Percentiles rank a stretch among this genome's conserved stretches.
These are phyloP conservation scores for Infundibulicybe gibba DNA, from an alignment of 768 basidiomycete species.

Conservation along the genomic window DNA sequence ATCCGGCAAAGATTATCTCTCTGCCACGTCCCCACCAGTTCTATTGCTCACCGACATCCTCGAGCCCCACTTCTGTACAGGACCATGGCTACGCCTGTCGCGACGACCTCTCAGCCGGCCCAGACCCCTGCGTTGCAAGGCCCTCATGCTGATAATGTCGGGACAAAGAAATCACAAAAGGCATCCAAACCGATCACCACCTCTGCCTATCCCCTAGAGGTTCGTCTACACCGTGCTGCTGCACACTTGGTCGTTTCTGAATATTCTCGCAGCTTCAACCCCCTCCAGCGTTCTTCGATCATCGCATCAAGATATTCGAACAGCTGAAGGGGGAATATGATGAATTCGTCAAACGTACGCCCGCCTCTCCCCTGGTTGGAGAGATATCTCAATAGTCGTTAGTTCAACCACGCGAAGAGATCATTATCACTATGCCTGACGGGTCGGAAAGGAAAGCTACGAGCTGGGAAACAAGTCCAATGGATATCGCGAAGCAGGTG, in stretches of 20 bases:
- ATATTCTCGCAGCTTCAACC: conserved; percentile 62
- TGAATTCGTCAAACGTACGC: conserved; percentile 69
- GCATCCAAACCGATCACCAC: conserved; percentile 31
- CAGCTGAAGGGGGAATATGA: conserved; percentile 82
- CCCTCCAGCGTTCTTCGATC: conserved; percentile 81
- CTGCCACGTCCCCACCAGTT: conserved; percentile 23
- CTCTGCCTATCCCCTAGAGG: conserved; percentile 63
- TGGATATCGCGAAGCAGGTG: conserved; percentile 86
- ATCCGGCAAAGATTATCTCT: conserved; percentile 26
- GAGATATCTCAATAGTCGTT: not conserved
- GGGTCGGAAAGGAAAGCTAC: conserved; percentile 80
- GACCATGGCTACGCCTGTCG: conserved; percentile 52
- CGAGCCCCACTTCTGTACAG: conserved; percentile 21
- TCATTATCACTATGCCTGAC: conserved; percentile 82
- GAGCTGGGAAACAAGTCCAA: conserved; percentile 93
- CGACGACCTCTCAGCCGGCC: conserved; percentile 51
- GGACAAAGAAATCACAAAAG: conserved; percentile 27
- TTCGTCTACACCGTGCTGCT: conserved; percentile 14
- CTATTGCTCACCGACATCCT: conserved; percentile 7
- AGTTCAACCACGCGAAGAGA: conserved; percentile 83
- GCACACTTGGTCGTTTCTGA: conserved; percentile 3
- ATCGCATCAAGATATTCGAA: conserved; percentile 88
- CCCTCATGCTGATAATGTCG: conserved; percentile 28
- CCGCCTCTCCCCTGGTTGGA: not conserved
- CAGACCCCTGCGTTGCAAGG: conserved; percentile 43